A percentile compares a stretch with the other conserved stretches of the same genome.
These are phyloP conservation scores for Pestalotiopsis sp. DNA, from an alignment of 2,329 filamentous ascomycete genomes.

Conservation along the genomic window DNA sequence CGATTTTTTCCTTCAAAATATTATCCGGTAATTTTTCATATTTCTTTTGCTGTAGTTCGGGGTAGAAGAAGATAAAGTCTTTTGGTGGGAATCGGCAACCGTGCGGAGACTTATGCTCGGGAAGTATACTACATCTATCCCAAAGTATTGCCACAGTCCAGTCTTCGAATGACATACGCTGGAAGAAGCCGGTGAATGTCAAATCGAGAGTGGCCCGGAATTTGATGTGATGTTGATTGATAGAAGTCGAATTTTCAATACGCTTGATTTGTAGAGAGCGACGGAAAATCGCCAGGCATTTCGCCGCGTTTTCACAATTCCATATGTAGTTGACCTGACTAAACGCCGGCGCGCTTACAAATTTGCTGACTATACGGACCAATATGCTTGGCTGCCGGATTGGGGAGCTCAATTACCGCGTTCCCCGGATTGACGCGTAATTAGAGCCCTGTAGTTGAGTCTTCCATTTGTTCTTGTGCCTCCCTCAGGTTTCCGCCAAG, in stretches of 20 bases:
- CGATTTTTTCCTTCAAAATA: too few relatives aligned
- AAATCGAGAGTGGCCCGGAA: neutral
- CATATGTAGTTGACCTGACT: neutral
- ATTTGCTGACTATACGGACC: neutral
- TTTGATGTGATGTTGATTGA: neutral
- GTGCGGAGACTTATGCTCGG: too few relatives aligned
- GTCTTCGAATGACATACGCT: neutral
- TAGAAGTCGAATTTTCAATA: too few relatives aligned
- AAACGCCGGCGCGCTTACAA: neutral
- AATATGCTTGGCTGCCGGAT: constrained; percentile 1
- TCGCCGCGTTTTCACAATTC: neutral
- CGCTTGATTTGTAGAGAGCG: too few relatives aligned
- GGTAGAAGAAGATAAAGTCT: too few relatives aligned
- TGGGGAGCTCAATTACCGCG: neutral
- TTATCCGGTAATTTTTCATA: too few relatives aligned
- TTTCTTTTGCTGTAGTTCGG: too few relatives aligned
- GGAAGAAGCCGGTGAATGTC: neutral
- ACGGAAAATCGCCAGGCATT: too few relatives aligned
- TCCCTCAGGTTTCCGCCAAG: neutral
- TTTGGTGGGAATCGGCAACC: too few relatives aligned
- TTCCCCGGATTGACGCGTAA: constrained; percentile 7
- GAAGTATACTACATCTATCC: neutral
- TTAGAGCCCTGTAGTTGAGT: too few relatives aligned
- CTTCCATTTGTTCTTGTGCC: neutral
- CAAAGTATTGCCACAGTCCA: neutral